These are phyloP conservation scores for Chalciporus pseudorubinellus DNA, from an alignment of 768 basidiomycete species.

Conservation along the genomic window DNA sequence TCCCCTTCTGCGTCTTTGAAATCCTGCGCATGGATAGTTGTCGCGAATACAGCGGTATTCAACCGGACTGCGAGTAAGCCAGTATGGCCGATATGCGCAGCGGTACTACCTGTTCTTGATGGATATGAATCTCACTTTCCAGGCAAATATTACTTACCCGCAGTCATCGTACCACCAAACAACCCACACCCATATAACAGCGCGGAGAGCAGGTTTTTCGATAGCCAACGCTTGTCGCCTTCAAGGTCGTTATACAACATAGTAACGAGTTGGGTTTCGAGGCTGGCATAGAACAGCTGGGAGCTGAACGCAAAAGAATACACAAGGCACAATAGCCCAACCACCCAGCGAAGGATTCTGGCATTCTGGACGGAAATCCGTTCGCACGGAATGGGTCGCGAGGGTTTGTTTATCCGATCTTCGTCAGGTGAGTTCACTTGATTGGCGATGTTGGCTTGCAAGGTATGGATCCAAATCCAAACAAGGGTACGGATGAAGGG, in stretches of 20 bases:
- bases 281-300: conserved; percentile 33
- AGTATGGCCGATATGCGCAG: conserved; percentile 25
- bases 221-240: conserved; percentile 38
- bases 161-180: conserved; percentile 37
- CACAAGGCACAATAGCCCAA: conserved; percentile 35
- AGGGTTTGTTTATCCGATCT: conserved; percentile 44
- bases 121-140: background rate
- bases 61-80: conserved; percentile 33
- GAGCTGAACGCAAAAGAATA: conserved; percentile 34
- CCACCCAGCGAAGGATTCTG: conserved; percentile 35
- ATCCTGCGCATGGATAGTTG: conserved; percentile 50
- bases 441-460: conserved; percentile 46
- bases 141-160: conserved; percentile 25
- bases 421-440: conserved; percentile 42
- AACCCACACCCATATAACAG: conserved; percentile 38
- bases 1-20: conserved; percentile 48
- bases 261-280: conserved; percentile 32
- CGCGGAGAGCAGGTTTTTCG: conserved; percentile 40
- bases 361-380: conserved; percentile 39
- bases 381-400: conserved; percentile 44
- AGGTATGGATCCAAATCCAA: conserved; percentile 47
- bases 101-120: conserved; percentile 19
- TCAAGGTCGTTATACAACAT: conserved; percentile 40
- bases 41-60: conserved; percentile 39
- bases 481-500: conserved; percentile 28